Base-by-base conservation (phyloP, 495 filamentous ascomycete species). In the Niebla homalea region DNA sequence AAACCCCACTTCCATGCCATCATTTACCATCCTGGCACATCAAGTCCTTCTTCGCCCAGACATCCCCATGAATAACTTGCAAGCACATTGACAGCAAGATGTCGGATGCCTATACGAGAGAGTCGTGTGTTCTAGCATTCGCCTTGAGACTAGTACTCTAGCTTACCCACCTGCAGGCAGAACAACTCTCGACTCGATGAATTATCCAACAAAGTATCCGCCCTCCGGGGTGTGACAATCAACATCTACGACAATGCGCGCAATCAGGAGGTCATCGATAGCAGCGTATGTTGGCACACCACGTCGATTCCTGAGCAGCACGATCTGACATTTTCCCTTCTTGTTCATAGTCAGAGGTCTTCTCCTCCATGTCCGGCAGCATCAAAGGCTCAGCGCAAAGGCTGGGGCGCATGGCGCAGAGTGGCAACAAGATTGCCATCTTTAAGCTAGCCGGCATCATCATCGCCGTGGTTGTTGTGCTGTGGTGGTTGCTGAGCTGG, bases 161-260 rank as follows among this genome's bases (percentile, higher is more conserved):
- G n/a, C 48, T 56, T 25, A 63, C 39, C 15, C 15, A 6, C 8
- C 16, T 8, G 38, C 59, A 81, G 79, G 66, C 92, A 98, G 69
- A 98, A 98, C 70, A 94, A 95, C 69, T 81, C 86, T 59, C 89
- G 92, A 62, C 84, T 98, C 45, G 82, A 88, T 58, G 89, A 93
- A 59, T 83, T 98, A 20, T 81, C 85, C 15, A 74, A 76, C 22
- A 98, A 98, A 66, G 87, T 96, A 26, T 85, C 85, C 40, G 87
- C 88, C 32, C 76, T 98, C 46, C 89, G 89, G 60, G 82, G 82
- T 56, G 88, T 98, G n/a, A 98, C 92, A n/a, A 80, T 96, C 40
- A 87, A 97, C 69, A 98, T 98, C 63, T 94, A 96, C 70, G 89
- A 96, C 68, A 85, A 89, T 62, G 92, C 92, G 36, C 76, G 86